Percentiles rank a stretch among this genome's conserved stretches.
These are phyloP conservation scores for Chlamydomonas sphaeroides DNA, from an alignment of 139 green algal species.

Conservation along the genomic window DNA sequence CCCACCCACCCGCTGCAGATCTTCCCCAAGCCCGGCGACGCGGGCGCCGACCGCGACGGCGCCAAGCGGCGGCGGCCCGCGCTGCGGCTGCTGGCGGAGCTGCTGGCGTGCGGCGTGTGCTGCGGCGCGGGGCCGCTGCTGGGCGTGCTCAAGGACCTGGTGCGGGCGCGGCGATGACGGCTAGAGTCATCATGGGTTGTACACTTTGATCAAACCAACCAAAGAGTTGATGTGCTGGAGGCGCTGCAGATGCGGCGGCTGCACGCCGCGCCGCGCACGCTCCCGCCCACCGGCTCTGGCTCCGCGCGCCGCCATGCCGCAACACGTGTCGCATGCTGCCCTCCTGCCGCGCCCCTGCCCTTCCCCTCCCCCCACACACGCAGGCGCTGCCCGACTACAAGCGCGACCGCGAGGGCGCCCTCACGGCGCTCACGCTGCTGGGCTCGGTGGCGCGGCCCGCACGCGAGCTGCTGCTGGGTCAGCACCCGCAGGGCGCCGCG, in stretches of 20 bases:
- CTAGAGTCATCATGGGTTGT: too few species aligned
- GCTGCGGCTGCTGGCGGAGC: slow-evolving; percentile 88
- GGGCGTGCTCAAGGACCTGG: slow-evolving; percentile 64
- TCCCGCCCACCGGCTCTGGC: too few species aligned
- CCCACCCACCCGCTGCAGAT: too few species aligned
- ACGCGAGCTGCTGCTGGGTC: slow-evolving; percentile 73
- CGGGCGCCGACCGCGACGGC: slow-evolving; percentile 64
- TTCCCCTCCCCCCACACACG: too few species aligned
- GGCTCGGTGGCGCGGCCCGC: slow-evolving; percentile 73
- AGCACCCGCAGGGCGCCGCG: slow-evolving; percentile 34
- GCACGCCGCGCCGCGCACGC: too few species aligned
- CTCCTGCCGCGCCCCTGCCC: too few species aligned
- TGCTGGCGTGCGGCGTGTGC: slow-evolving; percentile 80
- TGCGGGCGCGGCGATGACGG: too few species aligned
- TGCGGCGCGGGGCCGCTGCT: slow-evolving; percentile 63
- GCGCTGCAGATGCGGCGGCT: too few species aligned
- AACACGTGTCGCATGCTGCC: too few species aligned
- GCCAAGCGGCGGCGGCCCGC: slow-evolving; percentile 62
- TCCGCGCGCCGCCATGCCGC: too few species aligned
- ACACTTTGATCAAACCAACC: too few species aligned
- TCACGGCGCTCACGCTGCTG: slow-evolving; percentile 75
- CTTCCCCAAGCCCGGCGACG: slow-evolving; percentile 19
- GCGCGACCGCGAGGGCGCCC: slow-evolving; percentile 62
- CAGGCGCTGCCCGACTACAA: slow-evolving; percentile 40
- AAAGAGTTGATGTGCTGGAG: too few species aligned